Base-by-base conservation (phyloP, 805 yeast genomes). In the Candida nanaspora region DNA sequence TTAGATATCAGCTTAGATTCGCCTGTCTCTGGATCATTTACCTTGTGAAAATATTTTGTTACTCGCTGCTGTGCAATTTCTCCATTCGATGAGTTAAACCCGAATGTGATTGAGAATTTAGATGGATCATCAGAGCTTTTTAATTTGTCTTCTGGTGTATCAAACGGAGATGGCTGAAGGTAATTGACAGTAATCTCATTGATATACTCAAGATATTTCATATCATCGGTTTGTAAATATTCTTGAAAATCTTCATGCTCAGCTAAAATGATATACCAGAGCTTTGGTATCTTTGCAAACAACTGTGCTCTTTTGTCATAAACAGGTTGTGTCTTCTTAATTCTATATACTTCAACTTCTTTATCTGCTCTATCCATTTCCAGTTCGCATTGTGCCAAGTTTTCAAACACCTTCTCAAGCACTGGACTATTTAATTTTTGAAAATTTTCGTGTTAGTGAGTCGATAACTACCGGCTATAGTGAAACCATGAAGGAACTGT, bases 181-280 rank as follows among this genome's bases (percentile, higher is more conserved):
- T 78, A 76, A 14, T 72, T 62, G 3, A 91, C 82, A 46, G 70
- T 70, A 7, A 91, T 65, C 46, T 85, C 84, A 27, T 62, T 65
- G 42, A 89, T 72, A 37, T 61, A 59, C 52, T 88, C 96, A 37
- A 88, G 57, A 50, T 74, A 82, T 56, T 80, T 80, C 63, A 80
- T 77, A 60, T 89, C 97, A 30, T 82, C 85, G 2, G 82, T 77
- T 25, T 78, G 71, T 16, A 89, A 66, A 57, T 76, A 86, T 46
- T 88, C 95, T 14, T 85, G 82, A 55, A 91, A 84, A 48, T 86
- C 96, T 39, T 84, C 82, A 52, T 83, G 83, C 54, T 85, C 86
- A 2, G 89, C 87, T 10, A 91, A 62, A 0, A 85, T 95, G 40
- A 82, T 74, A 52, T 84, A 82, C 98, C 98, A 91, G 59, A 91